Base-by-base conservation (phyloP, 2,329 filamentous ascomycete species). In the Phoma sp. region DNA sequence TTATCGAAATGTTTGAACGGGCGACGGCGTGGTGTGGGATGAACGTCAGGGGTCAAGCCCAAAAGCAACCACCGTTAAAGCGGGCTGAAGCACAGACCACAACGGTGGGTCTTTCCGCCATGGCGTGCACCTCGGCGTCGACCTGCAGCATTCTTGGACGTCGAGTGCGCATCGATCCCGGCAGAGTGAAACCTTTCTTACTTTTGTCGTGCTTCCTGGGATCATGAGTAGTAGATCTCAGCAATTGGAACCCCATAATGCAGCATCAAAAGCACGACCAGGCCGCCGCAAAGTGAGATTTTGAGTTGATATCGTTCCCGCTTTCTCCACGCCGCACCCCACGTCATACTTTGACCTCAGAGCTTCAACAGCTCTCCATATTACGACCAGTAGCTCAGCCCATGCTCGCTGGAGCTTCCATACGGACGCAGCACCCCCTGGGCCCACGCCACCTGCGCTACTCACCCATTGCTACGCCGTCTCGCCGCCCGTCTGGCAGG, bases 251-350 rank as follows among this genome's bases (percentile, higher is more conserved):
- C n/a, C n/a, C 32, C 33, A 34, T 18, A 15, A 46, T 54, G 51
- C 40, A 17, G 20, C 34, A 49, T 40, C 51, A 49, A 48, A 54
- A 54, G 45, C 51, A 49, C 51, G 33, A 40, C 34, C 21, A 34
- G 45, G 39, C 51, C 34, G 39, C 28, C 15, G n/a, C 28, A 45
- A 25, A 33, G 25, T 48, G 34, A 46, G 17, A 49, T 40, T 30
- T 30, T 39, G 34, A 28, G 36, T n/a, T 54, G 45, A 45, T 40
- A 36, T 48, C 29, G 30, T 30, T 48, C 43, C 29, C 51, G 38
- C 33, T 30, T 48, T 54, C 51, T 54, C 51, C 45, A 49, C 51
- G 51, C 51, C 37, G 32, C 45, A 54, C 51, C 51, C 51, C 51
- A 54, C 51, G 45, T 54, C 40, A 54, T 49, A 47, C 37, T 39